phyloP scores from a whole-genome alignment of 768 basidiomycete genomes.

The Dendrothele bispora region DNA sequence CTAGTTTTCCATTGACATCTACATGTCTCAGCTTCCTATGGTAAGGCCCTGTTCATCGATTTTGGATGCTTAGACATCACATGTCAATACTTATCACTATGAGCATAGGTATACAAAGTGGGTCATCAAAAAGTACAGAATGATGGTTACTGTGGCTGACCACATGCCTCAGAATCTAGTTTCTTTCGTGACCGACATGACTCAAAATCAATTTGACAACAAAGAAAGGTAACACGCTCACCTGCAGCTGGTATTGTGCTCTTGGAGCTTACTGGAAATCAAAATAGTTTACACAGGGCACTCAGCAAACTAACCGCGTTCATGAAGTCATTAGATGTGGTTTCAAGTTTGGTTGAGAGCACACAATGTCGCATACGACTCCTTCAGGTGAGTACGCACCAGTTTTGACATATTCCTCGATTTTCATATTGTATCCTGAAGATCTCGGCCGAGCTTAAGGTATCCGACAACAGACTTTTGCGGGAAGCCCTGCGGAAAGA shows the following conservation, averaged over 20 bases:
- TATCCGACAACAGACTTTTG: constrained; percentile 13
- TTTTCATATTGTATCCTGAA: not conserved
- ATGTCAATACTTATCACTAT: too few relatives aligned
- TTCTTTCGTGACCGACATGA: too few relatives aligned
- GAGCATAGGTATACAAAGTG: too few relatives aligned
- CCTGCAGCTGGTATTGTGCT: not conserved
- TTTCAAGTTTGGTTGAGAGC: constrained; percentile 19
- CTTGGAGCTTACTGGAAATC: not conserved
- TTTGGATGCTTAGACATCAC: too few relatives aligned
- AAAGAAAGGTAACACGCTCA: too few relatives aligned
- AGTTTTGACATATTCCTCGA: not conserved
- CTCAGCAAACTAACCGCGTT: constrained; percentile 13
- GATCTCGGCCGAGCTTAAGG: constrained; percentile 11
- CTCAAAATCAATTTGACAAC: too few relatives aligned
- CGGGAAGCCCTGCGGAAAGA: constrained; percentile 18
- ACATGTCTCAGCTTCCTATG: too few relatives aligned
- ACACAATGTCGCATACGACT: constrained; percentile 15
- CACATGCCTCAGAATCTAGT: too few relatives aligned
- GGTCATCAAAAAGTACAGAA: too few relatives aligned
- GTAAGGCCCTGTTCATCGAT: too few relatives aligned
- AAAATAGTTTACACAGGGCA: not conserved
- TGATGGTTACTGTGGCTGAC: too few relatives aligned
- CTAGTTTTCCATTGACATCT: too few relatives aligned
- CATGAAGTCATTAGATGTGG: constrained; percentile 16
- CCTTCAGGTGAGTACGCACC: constrained; percentile 10